Evolutionary conservation across 2,329 filamentous ascomycete genomes (phyloP).

Genomic region (Ophiostoma triangulosporum): DNA sequence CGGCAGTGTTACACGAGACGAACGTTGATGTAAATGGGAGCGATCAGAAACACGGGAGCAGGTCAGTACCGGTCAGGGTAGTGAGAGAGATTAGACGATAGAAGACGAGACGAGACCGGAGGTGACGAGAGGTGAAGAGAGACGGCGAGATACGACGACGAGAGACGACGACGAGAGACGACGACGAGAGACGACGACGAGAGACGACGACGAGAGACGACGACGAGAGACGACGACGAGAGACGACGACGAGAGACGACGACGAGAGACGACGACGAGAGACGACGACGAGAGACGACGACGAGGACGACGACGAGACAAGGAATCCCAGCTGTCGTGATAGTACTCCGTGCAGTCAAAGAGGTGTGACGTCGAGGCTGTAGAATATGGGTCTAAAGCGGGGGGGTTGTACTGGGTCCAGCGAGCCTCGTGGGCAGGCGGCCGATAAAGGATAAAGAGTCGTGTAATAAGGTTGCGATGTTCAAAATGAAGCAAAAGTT

Average conservation of each 20-base stretch:
- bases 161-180: too few relatives aligned
- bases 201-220: too few relatives aligned
- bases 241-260: too few relatives aligned
- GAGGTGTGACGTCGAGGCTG: not conserved
- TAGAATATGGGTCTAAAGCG: not conserved
- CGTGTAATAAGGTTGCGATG: not conserved
- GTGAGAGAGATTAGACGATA: not conserved
- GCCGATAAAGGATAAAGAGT: not conserved
- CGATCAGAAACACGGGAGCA: not conserved
- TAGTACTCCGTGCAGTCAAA: too few relatives aligned
- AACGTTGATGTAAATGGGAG: not conserved
- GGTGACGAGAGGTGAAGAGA: not conserved
- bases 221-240: too few relatives aligned
- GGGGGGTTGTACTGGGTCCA: not conserved
- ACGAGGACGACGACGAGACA: not conserved
- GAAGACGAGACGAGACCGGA: too few relatives aligned
- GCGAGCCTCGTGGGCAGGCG: not conserved
- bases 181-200: too few relatives aligned
- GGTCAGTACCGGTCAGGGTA: not conserved
- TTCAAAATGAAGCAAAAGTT: not conserved
- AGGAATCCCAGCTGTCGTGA: too few relatives aligned
- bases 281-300: too few relatives aligned
- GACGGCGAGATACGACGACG: too few relatives aligned
- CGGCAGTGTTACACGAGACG: not conserved
- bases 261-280: too few relatives aligned